A percentile compares a stretch with the other conserved stretches of the same genome.
Evolutionary conservation across 164 flowering plant genomes (phyloP).

Genomic region (Aristolochia contorta): DNA sequence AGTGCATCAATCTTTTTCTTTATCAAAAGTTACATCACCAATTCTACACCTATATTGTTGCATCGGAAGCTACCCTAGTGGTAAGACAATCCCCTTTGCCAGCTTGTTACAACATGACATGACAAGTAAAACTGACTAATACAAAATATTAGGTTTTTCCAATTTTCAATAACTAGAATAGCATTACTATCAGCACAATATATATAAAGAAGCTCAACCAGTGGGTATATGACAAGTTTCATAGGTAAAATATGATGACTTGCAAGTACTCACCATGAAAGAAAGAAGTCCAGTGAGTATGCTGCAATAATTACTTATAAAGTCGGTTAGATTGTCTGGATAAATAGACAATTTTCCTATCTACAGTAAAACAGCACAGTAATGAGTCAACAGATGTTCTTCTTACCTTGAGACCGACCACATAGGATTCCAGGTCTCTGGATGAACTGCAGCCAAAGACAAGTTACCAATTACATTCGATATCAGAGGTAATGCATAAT

Average conservation of each 20-base stretch:
- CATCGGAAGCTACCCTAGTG: too few species aligned
- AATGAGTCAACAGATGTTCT: neutral
- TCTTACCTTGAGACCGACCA: conserved; percentile 95
- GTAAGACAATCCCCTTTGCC: too few species aligned
- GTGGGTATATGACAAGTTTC: neutral
- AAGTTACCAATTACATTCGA: neutral
- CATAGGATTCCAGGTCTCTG: conserved; percentile 99
- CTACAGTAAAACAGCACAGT: too few species aligned
- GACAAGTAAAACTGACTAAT: neutral
- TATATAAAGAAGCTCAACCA: neutral
- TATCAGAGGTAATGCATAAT: neutral
- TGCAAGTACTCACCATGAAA: conserved; percentile 65
- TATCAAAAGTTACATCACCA: too few species aligned
- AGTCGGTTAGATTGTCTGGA: conserved; percentile 10
- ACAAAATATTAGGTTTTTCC: neutral
- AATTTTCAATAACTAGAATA: neutral
- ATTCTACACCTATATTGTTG: too few species aligned
- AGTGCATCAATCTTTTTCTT: too few species aligned
- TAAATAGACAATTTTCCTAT: neutral
- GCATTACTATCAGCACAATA: neutral
- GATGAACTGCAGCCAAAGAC: conserved; percentile 61
- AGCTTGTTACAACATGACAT: neutral
- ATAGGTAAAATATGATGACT: neutral
- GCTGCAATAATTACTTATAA: conserved; percentile 45
- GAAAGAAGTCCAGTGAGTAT: conserved; percentile 95